Conservation (phyloP, 1,284 basidiomycete species). For the Leccinum fuscescens region DNA sequence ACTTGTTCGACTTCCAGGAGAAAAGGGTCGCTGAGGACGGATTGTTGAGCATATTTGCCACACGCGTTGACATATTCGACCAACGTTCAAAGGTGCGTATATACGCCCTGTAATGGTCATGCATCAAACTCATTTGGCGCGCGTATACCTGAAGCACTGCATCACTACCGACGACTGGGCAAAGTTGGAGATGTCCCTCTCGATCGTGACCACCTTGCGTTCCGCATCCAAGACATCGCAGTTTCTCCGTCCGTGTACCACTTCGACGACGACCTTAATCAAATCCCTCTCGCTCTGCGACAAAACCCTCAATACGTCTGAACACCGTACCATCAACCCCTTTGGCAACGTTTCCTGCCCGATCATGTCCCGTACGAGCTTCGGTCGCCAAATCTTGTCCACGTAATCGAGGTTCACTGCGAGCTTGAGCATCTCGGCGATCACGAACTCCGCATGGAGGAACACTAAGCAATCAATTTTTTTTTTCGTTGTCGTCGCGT, state of each 20-base stretch:
- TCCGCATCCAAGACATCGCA: constrained; percentile 28
- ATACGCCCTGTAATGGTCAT: too few species aligned
- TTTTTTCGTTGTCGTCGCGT: constrained; percentile 48
- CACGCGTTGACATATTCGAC: too few species aligned
- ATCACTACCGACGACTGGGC: too few species aligned
- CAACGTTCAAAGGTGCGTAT: too few species aligned
- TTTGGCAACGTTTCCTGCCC: constrained; percentile 80
- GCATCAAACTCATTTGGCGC: too few species aligned
- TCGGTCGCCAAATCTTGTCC: constrained; percentile 92
- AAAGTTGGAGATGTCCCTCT: too few species aligned
- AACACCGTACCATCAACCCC: constrained; percentile 73
- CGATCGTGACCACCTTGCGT: too few species aligned
- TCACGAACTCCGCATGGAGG: constrained; percentile 56
- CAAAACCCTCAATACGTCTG: constrained; percentile 87
- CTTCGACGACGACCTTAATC: constrained; percentile 93
- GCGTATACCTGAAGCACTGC: too few species aligned
- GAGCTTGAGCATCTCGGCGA: constrained; percentile 81
- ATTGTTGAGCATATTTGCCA: too few species aligned
- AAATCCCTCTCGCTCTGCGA: constrained; percentile 87
- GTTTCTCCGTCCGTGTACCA: constrained; percentile 85
- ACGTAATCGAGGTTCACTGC: constrained; percentile 87
- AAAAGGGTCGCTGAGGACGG: too few species aligned
- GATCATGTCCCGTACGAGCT: constrained; percentile 85
- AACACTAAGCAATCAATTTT: constrained; percentile 45
- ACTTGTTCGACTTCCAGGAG: too few species aligned